Percentiles rank a stretch among this genome's conserved stretches.
Evolutionary conservation across 352 stramenopile species (phyloP).

Genomic region (Phytophthora uliginosa): DNA sequence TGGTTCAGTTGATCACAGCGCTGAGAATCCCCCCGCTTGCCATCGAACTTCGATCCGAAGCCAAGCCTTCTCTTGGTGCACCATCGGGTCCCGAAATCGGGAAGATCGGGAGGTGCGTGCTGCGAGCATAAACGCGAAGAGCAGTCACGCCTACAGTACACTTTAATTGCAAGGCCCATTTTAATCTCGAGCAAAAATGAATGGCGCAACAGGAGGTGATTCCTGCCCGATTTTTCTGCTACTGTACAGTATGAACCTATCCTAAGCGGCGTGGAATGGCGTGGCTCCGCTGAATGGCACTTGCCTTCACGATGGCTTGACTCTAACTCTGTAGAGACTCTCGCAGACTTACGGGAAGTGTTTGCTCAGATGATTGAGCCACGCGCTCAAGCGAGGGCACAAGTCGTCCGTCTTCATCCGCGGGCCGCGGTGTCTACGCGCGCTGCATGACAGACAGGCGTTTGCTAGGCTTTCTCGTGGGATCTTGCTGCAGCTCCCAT

Average conservation of each 20-base stretch:
- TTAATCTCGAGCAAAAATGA: conserved; percentile 3
- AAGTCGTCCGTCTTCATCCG: conserved; percentile 16
- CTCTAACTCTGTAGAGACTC: conserved; percentile 23
- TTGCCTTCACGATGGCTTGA: conserved; percentile 9
- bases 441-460: conserved; percentile 30
- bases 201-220: not conserved
- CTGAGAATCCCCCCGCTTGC: not conserved
- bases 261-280: not conserved
- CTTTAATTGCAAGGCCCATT: too few species aligned
- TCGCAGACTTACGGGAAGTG: conserved; percentile 14
- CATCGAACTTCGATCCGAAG: too few species aligned
- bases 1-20: not conserved
- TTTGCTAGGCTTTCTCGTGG: conserved; percentile 29
- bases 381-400: not conserved
- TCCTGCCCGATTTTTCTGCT: not conserved
- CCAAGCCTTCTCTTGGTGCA: not conserved
- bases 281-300: not conserved
- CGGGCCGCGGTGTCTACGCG: conserved; percentile 23
- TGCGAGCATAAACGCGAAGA: conserved; percentile 23
- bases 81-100: not conserved
- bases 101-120: conserved; percentile 7
- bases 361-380: conserved; percentile 26
- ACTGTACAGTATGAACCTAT: not conserved
- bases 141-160: not conserved
- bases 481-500: conserved; percentile 29